phyloP scores from a whole-genome alignment of 2,329 filamentous ascomycete genomes.

The Grosmannia penicillata region DNA sequence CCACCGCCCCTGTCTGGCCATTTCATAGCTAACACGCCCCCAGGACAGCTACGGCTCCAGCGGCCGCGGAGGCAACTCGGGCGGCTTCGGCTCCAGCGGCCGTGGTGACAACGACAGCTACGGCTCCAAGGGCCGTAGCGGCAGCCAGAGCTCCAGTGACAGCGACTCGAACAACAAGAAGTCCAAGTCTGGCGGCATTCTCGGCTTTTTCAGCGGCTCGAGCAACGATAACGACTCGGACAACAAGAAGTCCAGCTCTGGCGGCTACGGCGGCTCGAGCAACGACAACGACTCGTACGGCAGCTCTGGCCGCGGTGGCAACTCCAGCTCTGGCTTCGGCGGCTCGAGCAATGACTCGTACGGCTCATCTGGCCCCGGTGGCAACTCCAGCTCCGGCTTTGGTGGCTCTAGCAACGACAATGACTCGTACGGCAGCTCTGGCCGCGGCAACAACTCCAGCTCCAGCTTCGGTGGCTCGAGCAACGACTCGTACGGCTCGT shows the following conservation, averaged over 20 bases:
- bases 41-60: conserved; percentile 13
- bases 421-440: conserved; percentile 7
- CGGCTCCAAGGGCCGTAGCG: conserved; percentile 11
- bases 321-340: background rate
- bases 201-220: too few relatives aligned
- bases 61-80: conserved; percentile 7
- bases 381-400: conserved; percentile 10
- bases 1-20: background rate
- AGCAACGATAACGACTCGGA: conserved; percentile 6
- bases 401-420: conserved; percentile 10
- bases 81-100: conserved; percentile 11
- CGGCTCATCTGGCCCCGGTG: conserved; percentile 1
- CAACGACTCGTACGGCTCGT: too few relatives aligned
- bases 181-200: too few relatives aligned
- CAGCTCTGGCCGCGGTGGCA: background rate
- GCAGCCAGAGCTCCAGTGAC: conserved; percentile 9
- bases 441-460: too few relatives aligned
- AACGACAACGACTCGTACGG: background rate
- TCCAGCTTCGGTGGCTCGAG: conserved; percentile 10
- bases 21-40: conserved; percentile 4
- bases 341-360: conserved; percentile 1
- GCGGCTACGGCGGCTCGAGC: conserved; percentile 4
- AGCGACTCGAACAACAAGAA: conserved; percentile 11
- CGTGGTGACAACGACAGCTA: conserved; percentile 9
- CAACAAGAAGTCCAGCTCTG: conserved; percentile 1